Percentiles rank a stretch among this genome's conserved stretches.
These are phyloP conservation scores for Cystobasidiaceae sp. DNA, from an alignment of 1,284 basidiomycete genomes.

Conservation along the genomic window DNA sequence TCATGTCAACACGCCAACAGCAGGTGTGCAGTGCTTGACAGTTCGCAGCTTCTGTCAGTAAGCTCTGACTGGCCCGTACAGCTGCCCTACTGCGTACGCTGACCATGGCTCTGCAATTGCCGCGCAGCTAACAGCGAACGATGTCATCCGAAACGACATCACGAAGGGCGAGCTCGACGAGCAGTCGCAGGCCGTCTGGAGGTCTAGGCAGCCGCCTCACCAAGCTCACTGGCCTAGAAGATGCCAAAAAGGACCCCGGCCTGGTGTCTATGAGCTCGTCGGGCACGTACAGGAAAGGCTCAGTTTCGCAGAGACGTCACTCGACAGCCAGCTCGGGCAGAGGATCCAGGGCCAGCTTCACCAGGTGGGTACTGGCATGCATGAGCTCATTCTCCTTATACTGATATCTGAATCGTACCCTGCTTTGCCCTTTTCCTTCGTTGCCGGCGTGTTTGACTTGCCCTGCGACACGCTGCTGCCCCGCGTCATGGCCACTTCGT, in stretches of 20 bases:
- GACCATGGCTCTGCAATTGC: too few relatives aligned
- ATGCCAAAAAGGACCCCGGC: constrained; percentile 11
- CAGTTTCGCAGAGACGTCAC: constrained; percentile 26
- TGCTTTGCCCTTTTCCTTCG: too few relatives aligned
- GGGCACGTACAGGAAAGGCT: constrained; percentile 22
- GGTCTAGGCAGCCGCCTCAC: constrained; percentile 17
- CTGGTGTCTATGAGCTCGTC: constrained; percentile 13
- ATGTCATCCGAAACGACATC: constrained; percentile 5
- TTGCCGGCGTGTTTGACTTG: too few relatives aligned
- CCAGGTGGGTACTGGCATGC: background rate
- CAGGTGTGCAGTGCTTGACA: too few relatives aligned
- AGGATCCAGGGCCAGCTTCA: constrained; percentile 28
- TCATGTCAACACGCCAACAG: too few relatives aligned
- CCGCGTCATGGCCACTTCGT: too few relatives aligned
- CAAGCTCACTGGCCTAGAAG: constrained; percentile 15
- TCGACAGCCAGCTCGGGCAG: constrained; percentile 15
- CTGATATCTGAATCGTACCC: background rate
- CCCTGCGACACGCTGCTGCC: too few relatives aligned
- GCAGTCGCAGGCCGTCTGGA: constrained; percentile 24
- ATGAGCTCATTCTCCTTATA: background rate
- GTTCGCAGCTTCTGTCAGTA: too few relatives aligned
- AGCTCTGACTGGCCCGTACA: too few relatives aligned
- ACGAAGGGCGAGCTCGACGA: constrained; percentile 13
- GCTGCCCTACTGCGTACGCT: too few relatives aligned
- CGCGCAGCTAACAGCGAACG: too few relatives aligned